phyloP scores from a whole-genome alignment of 2,329 filamentous ascomycete genomes.

The Fusarium subglutinans region DNA sequence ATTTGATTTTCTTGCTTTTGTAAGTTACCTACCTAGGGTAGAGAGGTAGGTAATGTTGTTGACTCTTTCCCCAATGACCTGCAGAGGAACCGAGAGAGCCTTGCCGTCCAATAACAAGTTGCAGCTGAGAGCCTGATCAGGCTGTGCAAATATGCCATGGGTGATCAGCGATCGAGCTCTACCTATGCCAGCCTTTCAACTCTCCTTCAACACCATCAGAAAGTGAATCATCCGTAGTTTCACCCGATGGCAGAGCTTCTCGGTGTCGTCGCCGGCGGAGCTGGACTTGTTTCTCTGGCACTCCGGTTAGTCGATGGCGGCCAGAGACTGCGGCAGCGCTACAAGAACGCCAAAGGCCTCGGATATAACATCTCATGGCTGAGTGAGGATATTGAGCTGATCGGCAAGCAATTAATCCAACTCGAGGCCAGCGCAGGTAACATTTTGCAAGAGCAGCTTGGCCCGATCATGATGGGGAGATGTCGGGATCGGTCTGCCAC shows the following conservation, averaged over 20 bases:
- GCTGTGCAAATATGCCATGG: background rate
- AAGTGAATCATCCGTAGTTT: rapidly evolving
- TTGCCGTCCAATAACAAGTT: background rate
- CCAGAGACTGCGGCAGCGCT: conserved; percentile 1
- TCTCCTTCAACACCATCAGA: rapidly evolving
- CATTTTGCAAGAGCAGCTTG: background rate
- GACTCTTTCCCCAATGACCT: background rate
- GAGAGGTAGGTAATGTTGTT: background rate
- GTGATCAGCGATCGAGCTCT: background rate
- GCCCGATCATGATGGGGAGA: conserved; percentile 4
- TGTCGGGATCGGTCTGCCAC: background rate
- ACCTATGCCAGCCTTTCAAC: background rate
- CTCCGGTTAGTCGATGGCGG: conserved; percentile 3
- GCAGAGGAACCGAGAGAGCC: background rate
- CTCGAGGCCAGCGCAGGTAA: background rate
- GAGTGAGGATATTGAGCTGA: background rate
- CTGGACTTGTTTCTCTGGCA: conserved; percentile 13
- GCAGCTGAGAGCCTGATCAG: background rate
- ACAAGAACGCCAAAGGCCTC: background rate
- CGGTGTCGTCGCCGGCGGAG: conserved; percentile 4
- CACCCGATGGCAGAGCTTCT: conserved; percentile 6
- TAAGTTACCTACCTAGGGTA: too few species aligned
- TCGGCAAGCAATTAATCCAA: background rate
- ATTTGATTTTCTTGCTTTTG: background rate
- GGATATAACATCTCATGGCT: background rate